A percentile compares a stretch with the other conserved stretches of the same genome.
These are phyloP conservation scores for Hibiscus tridactylites DNA, from an alignment of 345 rosid genomes.

Conservation along the genomic window DNA sequence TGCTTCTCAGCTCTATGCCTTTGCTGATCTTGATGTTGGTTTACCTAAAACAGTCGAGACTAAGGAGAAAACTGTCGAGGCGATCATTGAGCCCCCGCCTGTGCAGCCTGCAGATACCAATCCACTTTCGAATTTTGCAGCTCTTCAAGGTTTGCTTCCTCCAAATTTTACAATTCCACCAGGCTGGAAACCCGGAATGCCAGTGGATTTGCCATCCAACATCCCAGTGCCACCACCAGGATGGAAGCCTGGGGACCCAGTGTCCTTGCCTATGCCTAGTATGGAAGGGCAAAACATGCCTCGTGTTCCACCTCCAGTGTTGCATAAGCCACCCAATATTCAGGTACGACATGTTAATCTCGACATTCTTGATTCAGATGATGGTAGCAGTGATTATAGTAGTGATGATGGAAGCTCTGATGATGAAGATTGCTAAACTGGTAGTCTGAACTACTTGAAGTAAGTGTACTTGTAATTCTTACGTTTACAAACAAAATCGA, in stretches of 20 bases:
- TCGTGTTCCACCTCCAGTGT: constrained; percentile 35
- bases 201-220: constrained; percentile 66
- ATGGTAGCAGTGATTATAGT: constrained; percentile 62
- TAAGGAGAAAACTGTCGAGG: constrained; percentile 54
- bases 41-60: constrained; percentile 50
- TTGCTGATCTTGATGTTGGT: constrained; percentile 87
- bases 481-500: neutral
- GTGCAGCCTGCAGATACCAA: constrained; percentile 27
- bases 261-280: constrained; percentile 30
- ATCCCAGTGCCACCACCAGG: constrained; percentile 80
- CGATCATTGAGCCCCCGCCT: constrained; percentile 57
- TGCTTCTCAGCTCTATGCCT: constrained; percentile 64
- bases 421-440: constrained; percentile 24
- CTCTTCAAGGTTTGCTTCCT: constrained; percentile 58
- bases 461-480: neutral
- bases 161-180: constrained; percentile 56
- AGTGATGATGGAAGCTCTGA: constrained; percentile 33
- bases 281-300: neutral
- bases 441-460: neutral
- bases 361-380: constrained; percentile 65
- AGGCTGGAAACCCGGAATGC: constrained; percentile 97
- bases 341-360: constrained; percentile 82
- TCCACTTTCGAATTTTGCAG: constrained; percentile 32
- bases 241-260: constrained; percentile 88
- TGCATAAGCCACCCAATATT: constrained; percentile 59